These are phyloP conservation scores for Nicotiana rustica DNA, from an alignment of 305 asterid species.

Conservation along the genomic window DNA sequence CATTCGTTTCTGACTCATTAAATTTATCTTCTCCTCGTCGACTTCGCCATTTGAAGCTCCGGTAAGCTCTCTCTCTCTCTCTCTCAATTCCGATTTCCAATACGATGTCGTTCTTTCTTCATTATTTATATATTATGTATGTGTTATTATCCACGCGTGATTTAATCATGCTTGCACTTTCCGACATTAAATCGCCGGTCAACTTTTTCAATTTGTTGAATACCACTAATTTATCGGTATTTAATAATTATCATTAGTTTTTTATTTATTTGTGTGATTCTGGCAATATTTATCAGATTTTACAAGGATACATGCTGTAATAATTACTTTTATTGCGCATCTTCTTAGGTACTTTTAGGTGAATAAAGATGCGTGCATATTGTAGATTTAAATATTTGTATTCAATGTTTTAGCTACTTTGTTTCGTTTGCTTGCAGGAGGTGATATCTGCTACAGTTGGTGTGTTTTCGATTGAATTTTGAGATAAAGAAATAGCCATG, in stretches of 20 bases:
- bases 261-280: background rate
- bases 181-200: slow-evolving; percentile 13
- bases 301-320: background rate
- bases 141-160: background rate
- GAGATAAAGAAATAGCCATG: slow-evolving; percentile 35
- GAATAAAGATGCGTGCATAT: background rate
- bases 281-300: slow-evolving; percentile 6
- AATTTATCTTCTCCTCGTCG: background rate
- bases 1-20: background rate
- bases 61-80: background rate
- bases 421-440: background rate
- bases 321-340: background rate
- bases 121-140: too few species aligned
- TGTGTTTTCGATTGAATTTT: background rate
- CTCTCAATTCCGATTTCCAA: background rate
- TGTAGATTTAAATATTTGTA: slow-evolving; percentile 17
- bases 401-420: background rate
- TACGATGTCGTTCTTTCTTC: background rate
- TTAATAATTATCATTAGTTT: background rate
- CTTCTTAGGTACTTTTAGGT: slow-evolving; percentile 4
- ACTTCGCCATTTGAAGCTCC: slow-evolving; percentile 26
- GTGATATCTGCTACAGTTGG: background rate
- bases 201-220: background rate
- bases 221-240: background rate
- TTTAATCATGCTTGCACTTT: background rate